phyloP scores from a whole-genome alignment of 371 early-diverging fungal species.

The Haplosporangium sp. region DNA sequence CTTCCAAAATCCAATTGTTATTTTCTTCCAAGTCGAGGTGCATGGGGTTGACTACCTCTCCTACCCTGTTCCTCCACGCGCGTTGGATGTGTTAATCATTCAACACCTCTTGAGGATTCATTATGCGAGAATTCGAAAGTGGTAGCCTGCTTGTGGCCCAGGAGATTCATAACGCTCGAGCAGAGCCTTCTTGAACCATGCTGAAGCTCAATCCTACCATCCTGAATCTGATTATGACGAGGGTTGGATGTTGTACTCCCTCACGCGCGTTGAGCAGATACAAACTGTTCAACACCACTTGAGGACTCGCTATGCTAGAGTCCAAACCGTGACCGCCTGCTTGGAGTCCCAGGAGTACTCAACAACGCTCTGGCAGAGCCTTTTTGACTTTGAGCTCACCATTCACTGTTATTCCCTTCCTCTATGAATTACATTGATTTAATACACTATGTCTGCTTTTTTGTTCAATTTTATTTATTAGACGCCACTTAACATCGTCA shows the following conservation, averaged over 20 bases:
- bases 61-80: too few species aligned
- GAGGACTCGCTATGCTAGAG: conserved; percentile 28
- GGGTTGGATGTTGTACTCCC: conserved; percentile 25
- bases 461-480: conserved; percentile 8
- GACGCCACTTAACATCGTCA: conserved; percentile 4
- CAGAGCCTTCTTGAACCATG: conserved; percentile 25
- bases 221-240: conserved; percentile 5
- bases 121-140: conserved; percentile 28
- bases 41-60: too few species aligned
- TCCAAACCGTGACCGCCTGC: conserved; percentile 22
- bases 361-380: too few species aligned
- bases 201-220: conserved; percentile 6
- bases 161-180: conserved; percentile 30
- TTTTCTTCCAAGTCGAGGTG: conserved; percentile 27
- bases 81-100: conserved; percentile 31
- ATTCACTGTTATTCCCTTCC: background rate
- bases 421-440: background rate
- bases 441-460: conserved; percentile 10
- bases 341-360: conserved; percentile 20
- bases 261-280: conserved; percentile 19
- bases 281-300: conserved; percentile 21
- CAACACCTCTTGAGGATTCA: conserved; percentile 31
- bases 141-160: conserved; percentile 23
- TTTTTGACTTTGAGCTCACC: conserved; percentile 24
- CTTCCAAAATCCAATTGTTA: background rate